These are phyloP conservation scores for Colletotrichum horii DNA, from an alignment of 2,329 filamentous ascomycete genomes.

Conservation along the genomic window DNA sequence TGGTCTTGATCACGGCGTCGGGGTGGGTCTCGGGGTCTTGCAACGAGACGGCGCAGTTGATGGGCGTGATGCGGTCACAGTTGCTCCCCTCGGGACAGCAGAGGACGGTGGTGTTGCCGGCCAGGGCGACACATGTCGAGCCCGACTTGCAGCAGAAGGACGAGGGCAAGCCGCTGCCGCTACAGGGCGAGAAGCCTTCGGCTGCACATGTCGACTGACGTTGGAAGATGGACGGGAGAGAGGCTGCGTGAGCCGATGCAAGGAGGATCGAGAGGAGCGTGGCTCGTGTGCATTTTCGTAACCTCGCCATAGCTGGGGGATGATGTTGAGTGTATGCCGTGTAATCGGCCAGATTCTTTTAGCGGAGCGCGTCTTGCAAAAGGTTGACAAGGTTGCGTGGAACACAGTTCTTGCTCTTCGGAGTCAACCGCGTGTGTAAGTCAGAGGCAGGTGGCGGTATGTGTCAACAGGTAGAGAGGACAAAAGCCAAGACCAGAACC, in stretches of 20 bases:
- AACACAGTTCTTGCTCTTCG: background rate
- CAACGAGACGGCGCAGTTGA: slow-evolving; percentile 66
- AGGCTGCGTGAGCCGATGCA: slow-evolving; percentile 41
- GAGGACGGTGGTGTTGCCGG: slow-evolving; percentile 68
- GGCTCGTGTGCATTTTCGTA: slow-evolving; percentile 36
- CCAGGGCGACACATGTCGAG: slow-evolving; percentile 64
- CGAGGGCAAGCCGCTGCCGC: slow-evolving; percentile 57
- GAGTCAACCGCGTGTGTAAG: slow-evolving; percentile 17
- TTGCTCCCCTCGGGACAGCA: slow-evolving; percentile 68
- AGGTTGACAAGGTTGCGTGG: background rate
- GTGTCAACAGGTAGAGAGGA: background rate
- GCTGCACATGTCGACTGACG: slow-evolving; percentile 57
- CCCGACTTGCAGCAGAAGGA: slow-evolving; percentile 70
- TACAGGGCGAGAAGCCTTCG: slow-evolving; percentile 56
- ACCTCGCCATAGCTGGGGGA: slow-evolving; percentile 29
- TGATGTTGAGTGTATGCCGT: background rate
- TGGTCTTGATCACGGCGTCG: slow-evolving; percentile 69
- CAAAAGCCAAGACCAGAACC: background rate
- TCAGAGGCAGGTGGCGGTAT: background rate
- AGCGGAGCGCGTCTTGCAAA: background rate
- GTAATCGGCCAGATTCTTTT: background rate
- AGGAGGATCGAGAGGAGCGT: slow-evolving; percentile 42
- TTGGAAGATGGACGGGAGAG: slow-evolving; percentile 44
- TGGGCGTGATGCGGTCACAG: slow-evolving; percentile 67
- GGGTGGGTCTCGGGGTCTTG: slow-evolving; percentile 66